Base-by-base conservation (phyloP, 768 basidiomycete genomes). In the Coprinellus micaceus region DNA sequence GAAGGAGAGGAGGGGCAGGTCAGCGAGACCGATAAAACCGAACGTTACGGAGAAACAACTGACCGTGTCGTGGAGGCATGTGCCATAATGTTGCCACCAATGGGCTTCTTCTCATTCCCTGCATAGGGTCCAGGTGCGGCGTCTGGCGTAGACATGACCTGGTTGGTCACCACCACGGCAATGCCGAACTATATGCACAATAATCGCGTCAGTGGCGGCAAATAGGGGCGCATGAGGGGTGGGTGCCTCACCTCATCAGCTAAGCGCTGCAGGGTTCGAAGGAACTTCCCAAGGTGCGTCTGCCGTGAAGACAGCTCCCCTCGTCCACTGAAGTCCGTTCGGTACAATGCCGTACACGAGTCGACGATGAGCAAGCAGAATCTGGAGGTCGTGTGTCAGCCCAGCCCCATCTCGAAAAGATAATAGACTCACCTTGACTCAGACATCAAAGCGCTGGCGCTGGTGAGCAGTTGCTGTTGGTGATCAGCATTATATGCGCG, bases 141-240 rank as follows among this genome's bases (percentile, higher is more conserved):
- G 68, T 99, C 97, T 2, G 97, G 96, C 56, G 86, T 95, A n/a
- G 97, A 98, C 83, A 99, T 97, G 62, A 99, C 97, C 71, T 99
- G 97, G 69, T 99, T 99, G 3, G 92, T 91, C 40, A 98, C 87
- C 11, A 99, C 94, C 22, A 98, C 96, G 3, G 97, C 97, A 48
- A 98, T 91, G 26, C 97, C 97, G 66, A 92, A 99, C 96, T 98
- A 59, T 17, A 63, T 21, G 25, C 17, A 37, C 36, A 17, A 7
- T 24, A 25, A 44, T 33, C 41, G 41, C 24, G 39, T 48, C 30
- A 45, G 40, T 54, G 37, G 63, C 62, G 13, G 59, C 52, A 48
- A 36, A 60, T 22, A 39, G 51, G 58, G n/a, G 40, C 47, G 36
- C 67, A 56, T 47, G 41, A 26, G 30, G 43, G 19, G 56, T 21